Percentiles rank a stretch among this genome's conserved stretches.
These are phyloP conservation scores for Zoysia matrella DNA, from an alignment of 202 grass and related monocot genomes.

Conservation along the genomic window DNA sequence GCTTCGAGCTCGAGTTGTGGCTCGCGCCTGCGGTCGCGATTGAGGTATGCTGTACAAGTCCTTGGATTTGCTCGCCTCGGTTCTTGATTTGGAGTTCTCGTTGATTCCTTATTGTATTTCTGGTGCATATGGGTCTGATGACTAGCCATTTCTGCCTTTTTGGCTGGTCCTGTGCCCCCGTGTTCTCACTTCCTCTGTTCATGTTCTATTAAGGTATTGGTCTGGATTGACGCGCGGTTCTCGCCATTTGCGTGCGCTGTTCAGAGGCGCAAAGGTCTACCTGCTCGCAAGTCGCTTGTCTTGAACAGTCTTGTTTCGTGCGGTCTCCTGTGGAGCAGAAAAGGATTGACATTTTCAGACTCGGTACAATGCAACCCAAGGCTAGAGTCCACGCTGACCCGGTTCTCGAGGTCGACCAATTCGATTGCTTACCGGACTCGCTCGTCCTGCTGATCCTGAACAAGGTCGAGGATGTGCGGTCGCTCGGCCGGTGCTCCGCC, in stretches of 20 bases:
- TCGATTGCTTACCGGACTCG: constrained; percentile 79
- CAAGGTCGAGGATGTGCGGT: constrained; percentile 81
- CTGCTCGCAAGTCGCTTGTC: background rate
- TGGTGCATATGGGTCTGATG: constrained; percentile 3
- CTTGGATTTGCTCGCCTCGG: background rate
- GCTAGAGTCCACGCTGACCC: constrained; percentile 74
- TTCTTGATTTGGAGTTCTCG: constrained; percentile 1
- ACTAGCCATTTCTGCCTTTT: background rate
- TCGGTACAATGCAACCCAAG: constrained; percentile 64
- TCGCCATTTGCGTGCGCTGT: background rate
- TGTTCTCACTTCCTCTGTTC: constrained; percentile 24
- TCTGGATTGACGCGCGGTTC: background rate
- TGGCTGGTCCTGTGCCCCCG: background rate
- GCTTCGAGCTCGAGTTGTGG: constrained; percentile 30
- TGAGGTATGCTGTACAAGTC: constrained; percentile 31
- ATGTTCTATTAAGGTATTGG: constrained; percentile 19
- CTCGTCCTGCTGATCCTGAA: constrained; percentile 84
- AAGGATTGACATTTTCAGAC: constrained; percentile 20
- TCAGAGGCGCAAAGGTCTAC: background rate
- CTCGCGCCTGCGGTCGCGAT: constrained; percentile 10
- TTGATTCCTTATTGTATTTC: background rate
- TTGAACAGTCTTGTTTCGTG: background rate
- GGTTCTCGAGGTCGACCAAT: constrained; percentile 57
- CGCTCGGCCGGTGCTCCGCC: constrained; percentile 30
- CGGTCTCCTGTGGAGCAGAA: background rate